Base-by-base conservation (phyloP, 495 filamentous ascomycete genomes). In the Aspergillus taichungensis region DNA sequence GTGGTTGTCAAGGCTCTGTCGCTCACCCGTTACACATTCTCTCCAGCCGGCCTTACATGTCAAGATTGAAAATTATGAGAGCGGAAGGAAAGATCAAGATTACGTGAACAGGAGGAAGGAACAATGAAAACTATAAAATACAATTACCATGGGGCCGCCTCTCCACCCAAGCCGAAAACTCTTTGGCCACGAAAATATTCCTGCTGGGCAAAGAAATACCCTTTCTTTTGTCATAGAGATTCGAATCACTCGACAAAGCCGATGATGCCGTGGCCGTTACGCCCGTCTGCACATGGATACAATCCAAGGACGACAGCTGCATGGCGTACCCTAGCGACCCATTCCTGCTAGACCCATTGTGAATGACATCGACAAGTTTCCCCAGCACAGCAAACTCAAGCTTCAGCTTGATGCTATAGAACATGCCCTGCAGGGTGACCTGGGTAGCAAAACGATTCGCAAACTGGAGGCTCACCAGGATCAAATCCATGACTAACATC, bases 391-490 rank as follows among this genome's bases (percentile, higher is more conserved):
- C 73, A 44, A 79, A 77, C 56, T 84, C 80, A 10, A 80, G 63
- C 55, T 82, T 82, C 31, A 84, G 61, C 54, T 84, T 84, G 43
- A 83, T 61, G 61, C 79, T 81, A 61, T 82, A 83, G 3, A 80
- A 56, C 47, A 75, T 68, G 5, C 66, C 71, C 59, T 82, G 82
- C 34, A 77, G 61, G 2, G 68, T 72, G 12, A 73, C 76, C 51
- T 82, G 72, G 30, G 78, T 62, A 3, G 72, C 65, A 50, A 76
- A 80, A n/a, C 66, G 53, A 43, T 65, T 64, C 6, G 71, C 59
- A 50, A 73, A 77, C 46, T 83, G 73, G 42, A 75, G 45, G 0
- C 58, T 57, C 11, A 83, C 51, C 14, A 77, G 52, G 12, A 63
- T 43, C 31, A 76, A 37, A 47, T 78, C 74, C 70, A 78, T 69